Percentiles rank a stretch among this genome's conserved stretches.
Evolutionary conservation across 768 basidiomycete species (phyloP).

Genomic region (Amanita inopinata): DNA sequence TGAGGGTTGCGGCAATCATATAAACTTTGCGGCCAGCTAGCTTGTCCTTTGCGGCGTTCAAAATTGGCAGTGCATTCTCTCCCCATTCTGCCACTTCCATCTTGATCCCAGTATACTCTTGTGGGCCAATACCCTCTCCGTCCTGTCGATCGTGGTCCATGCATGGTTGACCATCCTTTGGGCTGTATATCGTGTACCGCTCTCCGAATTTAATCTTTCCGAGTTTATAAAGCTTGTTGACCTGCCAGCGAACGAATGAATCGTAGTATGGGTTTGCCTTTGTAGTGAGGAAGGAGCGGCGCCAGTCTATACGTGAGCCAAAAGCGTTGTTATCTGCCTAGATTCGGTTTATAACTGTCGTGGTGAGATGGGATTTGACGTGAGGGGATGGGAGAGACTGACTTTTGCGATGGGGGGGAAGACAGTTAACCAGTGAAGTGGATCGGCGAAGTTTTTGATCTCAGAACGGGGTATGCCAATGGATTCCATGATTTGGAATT

Average conservation of each 20-base stretch:
- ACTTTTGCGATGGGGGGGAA: slow-evolving; percentile 95
- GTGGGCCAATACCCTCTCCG: slow-evolving; percentile 90
- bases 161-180: slow-evolving; percentile 97
- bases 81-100: slow-evolving; percentile 90
- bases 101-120: slow-evolving; percentile 92
- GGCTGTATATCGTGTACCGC: slow-evolving; percentile 96
- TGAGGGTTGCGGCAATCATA: slow-evolving; percentile 91
- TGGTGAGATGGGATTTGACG: background rate
- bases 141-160: slow-evolving; percentile 99
- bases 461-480: slow-evolving; percentile 82
- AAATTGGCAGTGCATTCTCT: slow-evolving; percentile 15
- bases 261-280: slow-evolving; percentile 97
- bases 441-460: slow-evolving; percentile 95
- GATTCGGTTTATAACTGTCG: background rate
- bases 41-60: slow-evolving; percentile 47
- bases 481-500: slow-evolving; percentile 98
- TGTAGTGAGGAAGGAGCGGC: slow-evolving; percentile 88
- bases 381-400: slow-evolving; percentile 19
- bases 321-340: slow-evolving; percentile 68
- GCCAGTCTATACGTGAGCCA: slow-evolving; percentile 97
- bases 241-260: slow-evolving; percentile 95
- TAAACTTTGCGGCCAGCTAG: slow-evolving; percentile 75
- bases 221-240: slow-evolving; percentile 79
- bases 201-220: slow-evolving; percentile 98
- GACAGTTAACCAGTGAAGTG: slow-evolving; percentile 85